Evolutionary conservation across 23 red algal genomes (phyloP).

Genomic region (Gracilaria domingensis): DNA sequence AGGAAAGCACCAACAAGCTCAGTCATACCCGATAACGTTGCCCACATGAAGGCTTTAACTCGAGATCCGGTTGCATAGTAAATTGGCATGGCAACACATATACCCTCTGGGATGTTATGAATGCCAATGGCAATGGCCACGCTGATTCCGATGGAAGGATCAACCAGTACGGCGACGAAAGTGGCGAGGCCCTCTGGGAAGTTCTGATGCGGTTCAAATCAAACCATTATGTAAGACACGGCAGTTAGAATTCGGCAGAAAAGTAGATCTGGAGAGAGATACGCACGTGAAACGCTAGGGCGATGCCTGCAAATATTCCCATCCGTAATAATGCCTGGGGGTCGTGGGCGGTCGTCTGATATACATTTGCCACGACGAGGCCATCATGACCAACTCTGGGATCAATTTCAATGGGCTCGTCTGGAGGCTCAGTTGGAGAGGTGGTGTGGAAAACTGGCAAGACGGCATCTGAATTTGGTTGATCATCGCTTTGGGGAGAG

Average conservation of each 20-base stretch:
- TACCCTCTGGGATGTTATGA: slow-evolving; percentile 93
- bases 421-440: not conserved
- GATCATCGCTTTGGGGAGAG: not conserved
- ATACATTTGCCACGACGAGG: slow-evolving; percentile 56
- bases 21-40: slow-evolving; percentile 85
- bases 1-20: slow-evolving; percentile 85
- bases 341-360: slow-evolving; percentile 41
- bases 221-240: not conserved
- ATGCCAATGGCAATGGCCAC: slow-evolving; percentile 89
- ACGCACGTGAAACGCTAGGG: slow-evolving; percentile 70
- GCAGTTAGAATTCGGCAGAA: not conserved
- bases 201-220: slow-evolving; percentile 54
- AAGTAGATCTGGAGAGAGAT: not conserved
- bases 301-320: slow-evolving; percentile 80
- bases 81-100: slow-evolving; percentile 93
- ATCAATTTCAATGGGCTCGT: slow-evolving; percentile 53
- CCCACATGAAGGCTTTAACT: slow-evolving; percentile 85
- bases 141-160: slow-evolving; percentile 71
- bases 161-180: slow-evolving; percentile 83
- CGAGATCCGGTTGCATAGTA: slow-evolving; percentile 87
- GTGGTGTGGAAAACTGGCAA: not conserved
- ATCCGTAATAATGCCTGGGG: slow-evolving; percentile 64
- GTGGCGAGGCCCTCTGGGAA: slow-evolving; percentile 94
- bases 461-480: not conserved
- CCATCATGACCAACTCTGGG: slow-evolving; percentile 50